phyloP scores from a whole-genome alignment of 257 asterid species.

The Gynochthodes officinalis region DNA sequence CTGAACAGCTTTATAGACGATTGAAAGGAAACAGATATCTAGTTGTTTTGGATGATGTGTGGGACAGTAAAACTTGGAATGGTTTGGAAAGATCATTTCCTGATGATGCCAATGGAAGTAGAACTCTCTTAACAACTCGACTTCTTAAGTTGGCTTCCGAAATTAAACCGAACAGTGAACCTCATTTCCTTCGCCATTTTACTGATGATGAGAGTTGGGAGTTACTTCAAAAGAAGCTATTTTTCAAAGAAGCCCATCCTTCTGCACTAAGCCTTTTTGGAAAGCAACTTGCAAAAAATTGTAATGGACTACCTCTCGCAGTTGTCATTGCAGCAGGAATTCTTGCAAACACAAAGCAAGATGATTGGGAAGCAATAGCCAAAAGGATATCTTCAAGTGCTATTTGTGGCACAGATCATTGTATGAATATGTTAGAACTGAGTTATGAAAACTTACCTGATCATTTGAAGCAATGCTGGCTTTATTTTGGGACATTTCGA shows the following conservation, averaged over 20 bases:
- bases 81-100: slow-evolving; percentile 2
- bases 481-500: no score
- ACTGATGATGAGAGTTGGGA: neutral
- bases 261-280: neutral
- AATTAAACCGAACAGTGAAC: neutral
- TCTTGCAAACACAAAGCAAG: neutral
- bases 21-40: slow-evolving; percentile 2
- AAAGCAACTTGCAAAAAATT: neutral
- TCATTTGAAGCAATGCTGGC: neutral
- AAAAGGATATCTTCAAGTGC: neutral
- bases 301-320: no score
- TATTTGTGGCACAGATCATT: neutral
- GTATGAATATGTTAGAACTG: neutral
- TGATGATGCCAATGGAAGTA: slow-evolving; percentile 9
- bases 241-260: neutral
- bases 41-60: slow-evolving; percentile 17
- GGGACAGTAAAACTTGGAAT: slow-evolving; percentile 12
- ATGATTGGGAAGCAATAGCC: neutral
- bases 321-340: neutral
- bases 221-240: no score
- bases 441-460: neutral
- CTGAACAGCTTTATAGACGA: neutral
- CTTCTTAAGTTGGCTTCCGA: no score
- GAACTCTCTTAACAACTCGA: slow-evolving; percentile 1
- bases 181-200: neutral